Conservation (phyloP, 352 stramenopile genomes). For the Phytophthora meadii region DNA sequence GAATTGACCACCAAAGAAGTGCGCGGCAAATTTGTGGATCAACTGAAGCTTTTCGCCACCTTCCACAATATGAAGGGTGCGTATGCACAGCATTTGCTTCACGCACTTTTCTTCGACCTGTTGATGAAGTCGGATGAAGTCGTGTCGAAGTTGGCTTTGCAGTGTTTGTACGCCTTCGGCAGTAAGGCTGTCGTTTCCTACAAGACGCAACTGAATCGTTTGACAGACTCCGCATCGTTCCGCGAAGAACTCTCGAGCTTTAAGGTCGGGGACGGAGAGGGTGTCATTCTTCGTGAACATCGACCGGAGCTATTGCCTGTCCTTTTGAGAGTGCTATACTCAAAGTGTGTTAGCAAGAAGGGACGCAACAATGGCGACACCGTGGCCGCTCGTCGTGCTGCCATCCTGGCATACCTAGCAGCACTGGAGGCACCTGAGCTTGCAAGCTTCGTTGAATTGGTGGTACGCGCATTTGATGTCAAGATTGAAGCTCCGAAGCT, state of each 20-base stretch:
- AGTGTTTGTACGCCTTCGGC: slow-evolving; percentile 88
- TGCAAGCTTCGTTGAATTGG: slow-evolving; percentile 88
- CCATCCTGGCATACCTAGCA: slow-evolving; percentile 91
- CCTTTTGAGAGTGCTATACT: slow-evolving; percentile 90
- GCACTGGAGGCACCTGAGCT: slow-evolving; percentile 81
- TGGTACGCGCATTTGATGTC: slow-evolving; percentile 88
- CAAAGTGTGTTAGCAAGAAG: slow-evolving; percentile 90
- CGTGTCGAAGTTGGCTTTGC: slow-evolving; percentile 85
- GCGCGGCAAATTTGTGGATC: slow-evolving; percentile 81
- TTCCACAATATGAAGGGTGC: slow-evolving; percentile 91
- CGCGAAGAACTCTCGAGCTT: slow-evolving; percentile 92
- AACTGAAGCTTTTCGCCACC: slow-evolving; percentile 79
- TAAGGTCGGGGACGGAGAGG: slow-evolving; percentile 74
- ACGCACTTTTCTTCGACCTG: slow-evolving; percentile 88
- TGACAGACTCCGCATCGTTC: slow-evolving; percentile 85
- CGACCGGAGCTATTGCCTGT: slow-evolving; percentile 82
- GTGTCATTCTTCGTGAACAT: slow-evolving; percentile 83
- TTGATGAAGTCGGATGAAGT: slow-evolving; percentile 91
- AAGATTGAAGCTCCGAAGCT: slow-evolving; percentile 35
- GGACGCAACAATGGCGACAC: slow-evolving; percentile 85
- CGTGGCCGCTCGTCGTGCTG: slow-evolving; percentile 83
- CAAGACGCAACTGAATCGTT: slow-evolving; percentile 84
- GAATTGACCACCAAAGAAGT: slow-evolving; percentile 79
- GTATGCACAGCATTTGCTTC: slow-evolving; percentile 80
- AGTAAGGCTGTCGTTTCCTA: slow-evolving; percentile 86